Base-by-base conservation (phyloP, 495 filamentous ascomycete genomes). In the Darksidea phi region DNA sequence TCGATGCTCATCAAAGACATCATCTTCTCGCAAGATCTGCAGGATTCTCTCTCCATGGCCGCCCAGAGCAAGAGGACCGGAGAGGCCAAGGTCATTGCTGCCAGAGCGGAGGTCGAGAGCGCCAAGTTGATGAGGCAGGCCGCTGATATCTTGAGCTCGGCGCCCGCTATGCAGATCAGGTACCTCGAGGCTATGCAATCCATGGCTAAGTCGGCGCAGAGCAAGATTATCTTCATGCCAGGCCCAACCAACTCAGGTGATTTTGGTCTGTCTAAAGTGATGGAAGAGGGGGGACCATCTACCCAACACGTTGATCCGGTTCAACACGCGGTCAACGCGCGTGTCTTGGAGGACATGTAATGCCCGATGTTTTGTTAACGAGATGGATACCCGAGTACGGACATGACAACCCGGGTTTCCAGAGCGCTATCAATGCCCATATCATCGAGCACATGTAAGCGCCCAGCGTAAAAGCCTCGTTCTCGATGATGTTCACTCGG, bases 1-100 rank as follows among this genome's bases (percentile, higher is more conserved):
- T 89, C 85, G 69, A 99, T 99, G 95, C 84, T 99, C 57, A 90
- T 99, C 82, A 99, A 99, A 76, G 94, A 99, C 75, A 95, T 99
- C 73, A 90, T 97, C 73, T 99, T 99, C 86, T 88, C 84, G 80
- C 83, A 87, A 70, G 94, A 97, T 59, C 84, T 99, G 28, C 94
- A 99, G 74, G 94, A 97, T 60, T 94, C 89, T n/a, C 83, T 99
- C 56, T 94, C 89, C 71, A 99, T 99, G 94, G 94, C 94, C n/a
- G 94, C 94, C n/a, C 91, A 98, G 80, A 87, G 84, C 77, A 97
- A 97, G 86, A 86, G 94, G 53, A 96, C 97, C 64, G 94, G 95
- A 75, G 94, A 98, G 78, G 89, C 86, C 77, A 98, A 98, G 81
- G 91, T 97, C 72, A 97, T 97, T 66, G 89, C 91, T 34, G 94